These are phyloP conservation scores for Sisymbrium irio DNA, from an alignment of 345 rosid genomes.

Conservation along the genomic window DNA sequence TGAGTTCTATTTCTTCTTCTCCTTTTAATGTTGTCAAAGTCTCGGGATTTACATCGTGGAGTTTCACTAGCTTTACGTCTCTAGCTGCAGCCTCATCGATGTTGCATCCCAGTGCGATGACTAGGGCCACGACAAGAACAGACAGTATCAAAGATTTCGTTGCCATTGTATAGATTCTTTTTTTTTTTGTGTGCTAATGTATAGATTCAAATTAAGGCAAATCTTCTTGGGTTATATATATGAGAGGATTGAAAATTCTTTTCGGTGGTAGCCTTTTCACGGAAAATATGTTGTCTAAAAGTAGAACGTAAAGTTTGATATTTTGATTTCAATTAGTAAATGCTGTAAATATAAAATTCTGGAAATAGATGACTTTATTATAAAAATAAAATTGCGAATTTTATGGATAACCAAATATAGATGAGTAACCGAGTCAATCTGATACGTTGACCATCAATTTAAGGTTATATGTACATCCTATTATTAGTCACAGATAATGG, in stretches of 20 bases:
- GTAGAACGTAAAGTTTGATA: neutral
- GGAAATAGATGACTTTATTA: neutral
- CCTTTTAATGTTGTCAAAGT: conserved; percentile 15
- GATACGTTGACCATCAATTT: conserved; percentile 7
- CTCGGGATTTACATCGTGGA: conserved; percentile 25
- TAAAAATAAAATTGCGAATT: neutral
- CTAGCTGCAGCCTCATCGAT: conserved; percentile 17
- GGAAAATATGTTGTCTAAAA: neutral
- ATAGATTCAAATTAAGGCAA: neutral
- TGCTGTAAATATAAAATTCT: neutral
- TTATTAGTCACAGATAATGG: conserved; percentile 2
- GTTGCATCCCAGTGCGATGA: conserved; percentile 19
- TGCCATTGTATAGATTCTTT: conserved; percentile 23
- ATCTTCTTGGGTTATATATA: conserved; percentile 2
- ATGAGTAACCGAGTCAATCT: neutral
- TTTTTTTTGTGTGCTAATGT: too few relatives aligned
- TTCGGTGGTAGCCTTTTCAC: neutral
- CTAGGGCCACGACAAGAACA: conserved; percentile 3
- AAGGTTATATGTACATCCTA: neutral
- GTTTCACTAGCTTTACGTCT: conserved; percentile 29
- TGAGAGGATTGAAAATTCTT: conserved; percentile 7
- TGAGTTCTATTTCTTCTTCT: conserved; percentile 20
- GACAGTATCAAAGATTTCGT: neutral
- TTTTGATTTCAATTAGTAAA: too few relatives aligned
- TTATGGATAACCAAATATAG: conserved; percentile 20